phyloP scores from a whole-genome alignment of 495 filamentous ascomycete species.

The Cudoniella acicularis region DNA sequence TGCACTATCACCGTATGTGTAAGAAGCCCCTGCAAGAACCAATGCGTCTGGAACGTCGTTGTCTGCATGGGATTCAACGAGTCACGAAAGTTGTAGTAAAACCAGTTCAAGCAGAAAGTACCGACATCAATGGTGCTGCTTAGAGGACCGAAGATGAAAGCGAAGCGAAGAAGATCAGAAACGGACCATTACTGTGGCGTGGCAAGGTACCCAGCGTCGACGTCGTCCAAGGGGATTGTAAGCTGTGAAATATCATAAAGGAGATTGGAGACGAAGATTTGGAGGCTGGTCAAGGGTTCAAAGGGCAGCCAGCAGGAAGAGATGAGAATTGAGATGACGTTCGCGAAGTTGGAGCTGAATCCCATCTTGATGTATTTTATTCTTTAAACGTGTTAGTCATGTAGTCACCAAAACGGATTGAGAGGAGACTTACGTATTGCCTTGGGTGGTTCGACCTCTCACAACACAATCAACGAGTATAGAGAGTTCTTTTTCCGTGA shows the following conservation, averaged over 20 bases:
- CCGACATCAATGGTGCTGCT: background rate
- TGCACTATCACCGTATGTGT: constrained; percentile 11
- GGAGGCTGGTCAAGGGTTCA: background rate
- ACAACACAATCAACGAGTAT: constrained; percentile 4
- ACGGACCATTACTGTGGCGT: constrained; percentile 2
- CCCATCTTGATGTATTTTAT: constrained; percentile 15
- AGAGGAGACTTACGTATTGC: constrained; percentile 11
- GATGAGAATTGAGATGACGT: background rate
- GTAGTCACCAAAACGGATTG: background rate
- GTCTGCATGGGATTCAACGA: background rate
- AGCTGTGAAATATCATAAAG: constrained; percentile 5
- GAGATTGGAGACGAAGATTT: constrained; percentile 6
- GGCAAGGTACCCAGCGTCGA: constrained; percentile 6
- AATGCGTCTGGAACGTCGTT: constrained; percentile 5
- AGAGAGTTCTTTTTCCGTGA: constrained; percentile 5
- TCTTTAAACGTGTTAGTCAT: background rate
- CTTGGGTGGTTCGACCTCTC: constrained; percentile 5
- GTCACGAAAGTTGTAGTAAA: constrained; percentile 1
- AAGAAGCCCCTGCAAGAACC: constrained; percentile 4
- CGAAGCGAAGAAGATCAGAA: constrained; percentile 4
- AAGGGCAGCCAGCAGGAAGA: constrained; percentile 5
- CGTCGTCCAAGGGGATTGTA: constrained; percentile 6
- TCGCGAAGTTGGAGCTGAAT: background rate
- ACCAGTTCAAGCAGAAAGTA: constrained; percentile 6
- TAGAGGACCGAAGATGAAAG: constrained; percentile 1